Percentiles rank a stretch among this genome's conserved stretches.
Conservation (phyloP, 345 rosid genomes). For the Eucalyptus paniculata region DNA sequence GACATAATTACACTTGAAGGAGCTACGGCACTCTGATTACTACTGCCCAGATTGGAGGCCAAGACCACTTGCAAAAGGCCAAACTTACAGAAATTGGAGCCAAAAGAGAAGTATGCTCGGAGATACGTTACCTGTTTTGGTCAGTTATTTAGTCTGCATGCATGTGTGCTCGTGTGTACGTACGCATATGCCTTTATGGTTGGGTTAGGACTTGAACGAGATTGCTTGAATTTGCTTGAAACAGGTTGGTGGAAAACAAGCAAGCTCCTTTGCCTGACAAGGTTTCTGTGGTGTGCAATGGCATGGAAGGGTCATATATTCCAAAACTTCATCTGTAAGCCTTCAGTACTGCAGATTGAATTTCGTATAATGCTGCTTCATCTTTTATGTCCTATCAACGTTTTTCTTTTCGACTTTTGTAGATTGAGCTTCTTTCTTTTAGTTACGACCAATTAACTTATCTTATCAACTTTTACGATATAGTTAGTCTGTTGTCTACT, state of each 20-base stretch:
- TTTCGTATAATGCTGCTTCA: background rate
- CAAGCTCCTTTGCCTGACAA: slow-evolving; percentile 34
- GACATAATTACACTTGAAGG: no score
- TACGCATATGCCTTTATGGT: background rate
- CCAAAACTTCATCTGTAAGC: slow-evolving; percentile 71
- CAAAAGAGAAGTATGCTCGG: slow-evolving; percentile 37
- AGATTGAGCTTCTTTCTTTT: background rate
- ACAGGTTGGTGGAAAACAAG: slow-evolving; percentile 38
- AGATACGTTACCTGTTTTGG: background rate
- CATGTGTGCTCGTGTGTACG: background rate
- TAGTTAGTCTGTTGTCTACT: no score
- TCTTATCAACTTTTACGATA: no score
- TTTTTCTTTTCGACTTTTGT: background rate
- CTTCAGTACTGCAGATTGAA: background rate
- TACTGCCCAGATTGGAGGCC: no score
- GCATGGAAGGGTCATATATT: slow-evolving; percentile 84
- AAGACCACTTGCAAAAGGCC: no score
- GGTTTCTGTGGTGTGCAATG: slow-evolving; percentile 80
- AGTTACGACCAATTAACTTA: background rate
- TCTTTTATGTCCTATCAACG: background rate
- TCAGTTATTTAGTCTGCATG: background rate
- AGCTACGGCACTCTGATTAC: no score
- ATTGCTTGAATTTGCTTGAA: background rate
- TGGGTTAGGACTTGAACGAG: background rate
- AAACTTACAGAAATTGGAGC: no score